phyloP scores from a whole-genome alignment of 148 eudicot species.

The Rhododendron simsii region DNA sequence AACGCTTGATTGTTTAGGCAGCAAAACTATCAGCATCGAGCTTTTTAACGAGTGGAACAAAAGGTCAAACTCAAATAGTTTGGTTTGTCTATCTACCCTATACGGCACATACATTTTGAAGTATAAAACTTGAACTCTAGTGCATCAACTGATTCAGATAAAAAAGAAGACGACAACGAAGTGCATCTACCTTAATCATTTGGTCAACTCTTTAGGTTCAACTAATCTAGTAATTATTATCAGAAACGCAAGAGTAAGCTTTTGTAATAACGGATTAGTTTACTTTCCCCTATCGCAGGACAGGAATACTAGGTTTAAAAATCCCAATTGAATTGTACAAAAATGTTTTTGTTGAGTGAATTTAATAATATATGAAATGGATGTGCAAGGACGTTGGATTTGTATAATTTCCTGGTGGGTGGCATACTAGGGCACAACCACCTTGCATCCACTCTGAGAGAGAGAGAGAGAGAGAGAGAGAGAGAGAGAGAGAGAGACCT shows the following conservation, averaged over 20 bases:
- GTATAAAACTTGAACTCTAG: neutral
- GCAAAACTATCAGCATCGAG: neutral
- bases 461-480: no score
- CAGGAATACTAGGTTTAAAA: neutral
- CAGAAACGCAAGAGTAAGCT: neutral
- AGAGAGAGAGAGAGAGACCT: neutral
- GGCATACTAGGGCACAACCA: neutral
- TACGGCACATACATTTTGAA: neutral
- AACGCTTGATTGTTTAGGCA: neutral
- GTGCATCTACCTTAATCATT: neutral
- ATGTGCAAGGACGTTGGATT: neutral
- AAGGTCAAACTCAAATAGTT: neutral
- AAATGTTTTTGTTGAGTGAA: neutral
- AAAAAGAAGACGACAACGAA: no score
- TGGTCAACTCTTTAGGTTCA: neutral
- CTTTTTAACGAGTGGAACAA: neutral
- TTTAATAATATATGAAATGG: neutral
- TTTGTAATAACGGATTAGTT: neutral
- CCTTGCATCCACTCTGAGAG: neutral
- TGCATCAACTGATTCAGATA: neutral
- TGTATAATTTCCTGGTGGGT: neutral
- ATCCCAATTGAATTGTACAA: neutral
- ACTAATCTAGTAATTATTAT: neutral
- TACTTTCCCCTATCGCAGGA: neutral
- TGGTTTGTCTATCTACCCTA: neutral